phyloP scores from a whole-genome alignment of 169 alveolate species.

The Plasmodium relictum region DNA sequence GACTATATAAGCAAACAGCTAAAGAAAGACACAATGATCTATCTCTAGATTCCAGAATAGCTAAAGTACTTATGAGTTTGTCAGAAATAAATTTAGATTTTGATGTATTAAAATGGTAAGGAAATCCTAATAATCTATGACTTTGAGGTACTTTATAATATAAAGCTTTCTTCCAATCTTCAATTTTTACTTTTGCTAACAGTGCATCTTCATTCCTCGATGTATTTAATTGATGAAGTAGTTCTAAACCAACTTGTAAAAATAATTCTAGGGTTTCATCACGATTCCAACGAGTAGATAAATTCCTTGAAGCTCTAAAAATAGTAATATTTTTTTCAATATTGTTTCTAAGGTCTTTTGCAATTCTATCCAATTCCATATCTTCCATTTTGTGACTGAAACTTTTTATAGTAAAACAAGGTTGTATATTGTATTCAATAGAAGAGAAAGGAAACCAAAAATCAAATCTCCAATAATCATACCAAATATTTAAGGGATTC shows the following conservation, averaged over 20 bases:
- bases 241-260: constrained; percentile 84
- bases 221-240: constrained; percentile 84
- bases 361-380: constrained; percentile 79
- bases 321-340: constrained; percentile 80
- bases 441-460: constrained; percentile 86
- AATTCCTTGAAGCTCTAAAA: constrained; percentile 87
- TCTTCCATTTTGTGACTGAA: constrained; percentile 78
- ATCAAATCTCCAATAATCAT: constrained; percentile 81
- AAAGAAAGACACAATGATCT: constrained; percentile 56
- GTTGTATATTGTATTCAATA: constrained; percentile 26
- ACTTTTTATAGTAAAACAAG: constrained; percentile 70
- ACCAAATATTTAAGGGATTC: constrained; percentile 83
- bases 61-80: constrained; percentile 68
- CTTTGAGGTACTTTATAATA: constrained; percentile 87
- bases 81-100: constrained; percentile 69
- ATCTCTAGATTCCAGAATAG: constrained; percentile 69
- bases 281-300: constrained; percentile 88
- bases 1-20: constrained; percentile 73
- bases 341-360: constrained; percentile 76
- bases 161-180: constrained; percentile 88
- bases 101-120: constrained; percentile 74
- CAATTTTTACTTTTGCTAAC: constrained; percentile 82
- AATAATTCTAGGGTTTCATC: constrained; percentile 83
- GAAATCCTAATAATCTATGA: constrained; percentile 79
- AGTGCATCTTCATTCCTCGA: constrained; percentile 82